These are phyloP conservation scores for Hanseniaspora nectarophila DNA, from an alignment of 805 yeast species.

Conservation along the genomic window DNA sequence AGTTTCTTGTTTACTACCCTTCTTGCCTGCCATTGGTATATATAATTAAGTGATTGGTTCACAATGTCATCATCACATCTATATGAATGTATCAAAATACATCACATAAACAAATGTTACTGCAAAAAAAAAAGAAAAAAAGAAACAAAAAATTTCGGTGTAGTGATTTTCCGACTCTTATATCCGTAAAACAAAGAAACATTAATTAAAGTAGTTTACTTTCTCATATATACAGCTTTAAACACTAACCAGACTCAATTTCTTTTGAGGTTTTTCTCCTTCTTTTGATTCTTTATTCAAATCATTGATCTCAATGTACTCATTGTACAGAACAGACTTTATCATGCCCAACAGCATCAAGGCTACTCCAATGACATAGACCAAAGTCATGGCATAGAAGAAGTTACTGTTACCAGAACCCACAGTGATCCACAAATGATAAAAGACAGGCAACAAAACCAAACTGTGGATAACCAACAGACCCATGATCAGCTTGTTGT, in stretches of 20 bases:
- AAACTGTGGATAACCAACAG: conserved; percentile 42
- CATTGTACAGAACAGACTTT: conserved; percentile 67
- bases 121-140: neutral
- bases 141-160: no score
- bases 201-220: no score
- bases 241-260: neutral
- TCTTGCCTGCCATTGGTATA: neutral
- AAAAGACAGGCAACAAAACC: conserved; percentile 73
- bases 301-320: conserved; percentile 40
- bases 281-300: neutral
- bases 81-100: no score
- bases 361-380: conserved; percentile 59
- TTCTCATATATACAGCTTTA: neutral
- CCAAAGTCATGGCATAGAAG: conserved; percentile 85
- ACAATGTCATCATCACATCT: no score
- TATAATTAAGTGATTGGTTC: neutral
- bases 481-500: conserved; percentile 1
- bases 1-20: neutral
- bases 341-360: conserved; percentile 60
- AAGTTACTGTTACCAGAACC: conserved; percentile 95
- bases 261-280: neutral
- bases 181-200: neutral
- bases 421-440: conserved; percentile 84
- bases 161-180: neutral
- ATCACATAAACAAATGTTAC: no score